phyloP scores from a whole-genome alignment of 805 yeast species.

The Metschnikowia noctiluminum region DNA sequence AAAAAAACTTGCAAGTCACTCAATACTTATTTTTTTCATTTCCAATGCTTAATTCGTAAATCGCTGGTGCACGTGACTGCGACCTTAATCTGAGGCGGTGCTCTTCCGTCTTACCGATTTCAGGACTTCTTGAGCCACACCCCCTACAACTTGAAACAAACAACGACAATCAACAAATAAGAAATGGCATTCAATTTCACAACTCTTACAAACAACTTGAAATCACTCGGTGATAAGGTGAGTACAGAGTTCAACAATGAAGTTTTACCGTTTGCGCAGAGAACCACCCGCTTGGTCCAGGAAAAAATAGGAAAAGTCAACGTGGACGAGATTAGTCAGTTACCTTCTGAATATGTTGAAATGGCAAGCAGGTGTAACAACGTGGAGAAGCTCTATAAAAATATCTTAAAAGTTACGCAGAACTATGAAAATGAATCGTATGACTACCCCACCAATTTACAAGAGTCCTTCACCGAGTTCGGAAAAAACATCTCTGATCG shows the following conservation, averaged over 20 bases:
- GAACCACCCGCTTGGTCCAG: slow-evolving; percentile 76
- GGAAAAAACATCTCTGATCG: slow-evolving; percentile 63
- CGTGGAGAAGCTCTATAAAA: slow-evolving; percentile 40
- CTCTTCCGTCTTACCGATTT: background rate
- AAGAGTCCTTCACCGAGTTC: slow-evolving; percentile 72
- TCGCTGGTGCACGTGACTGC: background rate
- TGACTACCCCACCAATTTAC: slow-evolving; percentile 75
- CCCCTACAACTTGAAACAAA: background rate
- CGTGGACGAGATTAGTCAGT: slow-evolving; percentile 65
- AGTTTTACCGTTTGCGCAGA: slow-evolving; percentile 64
- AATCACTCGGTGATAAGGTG: slow-evolving; percentile 40
- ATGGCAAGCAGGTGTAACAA: slow-evolving; percentile 39
- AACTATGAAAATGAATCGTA: slow-evolving; percentile 73
- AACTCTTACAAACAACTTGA: slow-evolving; percentile 40
- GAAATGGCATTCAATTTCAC: slow-evolving; percentile 43
- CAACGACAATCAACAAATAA: background rate
- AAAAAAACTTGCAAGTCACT: too few species aligned
- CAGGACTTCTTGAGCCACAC: background rate
- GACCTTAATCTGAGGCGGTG: background rate
- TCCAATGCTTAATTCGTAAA: too few species aligned
- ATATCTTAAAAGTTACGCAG: slow-evolving; percentile 40
- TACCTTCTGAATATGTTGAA: slow-evolving; percentile 74
- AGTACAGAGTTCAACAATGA: slow-evolving; percentile 54
- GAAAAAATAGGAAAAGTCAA: slow-evolving; percentile 72
- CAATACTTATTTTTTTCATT: too few species aligned